Evolutionary conservation across 2,329 filamentous ascomycete species (phyloP), one percentile per base, ranked within the genome.

Genomic region (Phoma sp.): DNA sequence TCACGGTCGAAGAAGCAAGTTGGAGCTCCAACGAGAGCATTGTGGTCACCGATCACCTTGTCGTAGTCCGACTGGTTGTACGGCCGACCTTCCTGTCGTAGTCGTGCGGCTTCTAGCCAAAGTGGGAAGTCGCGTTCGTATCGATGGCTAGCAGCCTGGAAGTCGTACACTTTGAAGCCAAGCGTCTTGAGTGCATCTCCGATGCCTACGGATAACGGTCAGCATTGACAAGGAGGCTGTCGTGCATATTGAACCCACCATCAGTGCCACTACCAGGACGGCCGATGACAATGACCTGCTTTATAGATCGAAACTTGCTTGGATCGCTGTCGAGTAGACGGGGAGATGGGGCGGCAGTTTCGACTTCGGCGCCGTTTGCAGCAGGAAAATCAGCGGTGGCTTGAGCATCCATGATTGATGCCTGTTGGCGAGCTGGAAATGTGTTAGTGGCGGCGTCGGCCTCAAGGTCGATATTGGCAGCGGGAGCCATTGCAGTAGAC

Each of bases 231-330:
- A 11, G 10, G 1, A 10, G 5, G 5, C 25, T 6, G 9, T 5
- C 2, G 4, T 15, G 5, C 2, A n/a, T 28, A 28, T 11, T 5
- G 2, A 12, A 26, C 48, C 45, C 12, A 59, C 74, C 70, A 52
- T 72, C 66, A 15, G 71, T 74, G 12, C 73, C 72, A 5, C 72
- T 73, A 23, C 71, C 59, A 18, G 67, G 68, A 17, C 68, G 64
- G 11, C 73, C 72, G 21, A 77, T 52, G 26, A 75, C 61, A 3
- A 77, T 66, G 20, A 76, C 64, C 43, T 73, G 69, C 70, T 63
- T 66, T 30, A 61, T 33, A 7, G 46, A 43, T 10, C 56, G 53
- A 17, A 39, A 56, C 11, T 53, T 59, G 43, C 45, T 54, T 4
- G 12, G 15, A 20, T 60, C 56, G 9, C 26, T 20, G 30, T 61